Evolutionary conservation across 352 stramenopile species (phyloP).

Genomic region (Phytophthora sp.): DNA sequence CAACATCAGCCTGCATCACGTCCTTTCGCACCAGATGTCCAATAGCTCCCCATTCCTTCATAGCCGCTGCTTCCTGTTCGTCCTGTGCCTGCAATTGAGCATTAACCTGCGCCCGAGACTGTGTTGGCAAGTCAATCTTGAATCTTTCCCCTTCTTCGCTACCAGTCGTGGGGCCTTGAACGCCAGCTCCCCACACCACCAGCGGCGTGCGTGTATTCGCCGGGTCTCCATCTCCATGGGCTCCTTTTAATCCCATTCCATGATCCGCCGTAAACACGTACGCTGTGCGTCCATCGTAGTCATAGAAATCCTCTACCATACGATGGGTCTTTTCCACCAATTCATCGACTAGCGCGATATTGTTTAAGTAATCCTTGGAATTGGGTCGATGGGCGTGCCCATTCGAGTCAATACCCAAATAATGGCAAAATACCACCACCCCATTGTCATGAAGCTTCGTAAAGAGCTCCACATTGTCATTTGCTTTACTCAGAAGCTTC

Average conservation of each 20-base stretch:
- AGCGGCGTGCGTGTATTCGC: constrained; percentile 84
- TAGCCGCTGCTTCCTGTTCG: constrained; percentile 51
- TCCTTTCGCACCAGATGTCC: constrained; percentile 61
- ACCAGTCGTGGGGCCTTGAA: constrained; percentile 43
- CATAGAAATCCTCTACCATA: constrained; percentile 73
- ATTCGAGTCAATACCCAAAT: constrained; percentile 88
- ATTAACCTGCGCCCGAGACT: constrained; percentile 64
- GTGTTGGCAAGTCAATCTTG: constrained; percentile 69
- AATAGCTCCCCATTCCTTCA: constrained; percentile 55
- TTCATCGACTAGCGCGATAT: constrained; percentile 85
- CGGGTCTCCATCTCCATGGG: constrained; percentile 82
- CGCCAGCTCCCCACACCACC: constrained; percentile 76
- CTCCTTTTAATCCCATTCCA: constrained; percentile 85
- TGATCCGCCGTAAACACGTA: constrained; percentile 89
- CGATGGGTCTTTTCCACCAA: constrained; percentile 66
- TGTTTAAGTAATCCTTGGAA: constrained; percentile 81
- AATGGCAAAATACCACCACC: constrained; percentile 83
- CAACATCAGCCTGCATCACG: constrained; percentile 87
- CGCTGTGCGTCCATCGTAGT: constrained; percentile 67
- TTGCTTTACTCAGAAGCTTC: constrained; percentile 43
- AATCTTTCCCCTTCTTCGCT: constrained; percentile 27
- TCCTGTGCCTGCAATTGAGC: constrained; percentile 65
- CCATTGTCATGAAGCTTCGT: constrained; percentile 44
- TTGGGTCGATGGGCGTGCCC: constrained; percentile 82
- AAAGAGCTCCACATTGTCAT: constrained; percentile 29